phyloP scores from a whole-genome alignment of 805 yeast genomes.

The Candida ficus region DNA sequence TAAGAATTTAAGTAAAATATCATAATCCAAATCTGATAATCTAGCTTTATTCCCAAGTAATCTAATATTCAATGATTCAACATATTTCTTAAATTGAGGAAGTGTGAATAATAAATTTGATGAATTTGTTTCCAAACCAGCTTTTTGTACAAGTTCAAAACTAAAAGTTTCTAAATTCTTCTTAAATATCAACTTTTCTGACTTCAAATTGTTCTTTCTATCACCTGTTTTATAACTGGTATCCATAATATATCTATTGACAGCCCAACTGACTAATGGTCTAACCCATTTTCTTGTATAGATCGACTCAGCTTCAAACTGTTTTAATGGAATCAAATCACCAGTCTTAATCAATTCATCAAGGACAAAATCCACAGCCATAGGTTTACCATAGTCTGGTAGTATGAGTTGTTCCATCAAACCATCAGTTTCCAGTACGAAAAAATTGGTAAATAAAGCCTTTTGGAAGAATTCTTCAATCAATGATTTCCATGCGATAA shows the following conservation, averaged over 20 bases:
- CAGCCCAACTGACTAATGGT: slow-evolving; percentile 21
- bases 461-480: slow-evolving; percentile 17
- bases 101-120: slow-evolving; percentile 13
- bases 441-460: slow-evolving; percentile 8
- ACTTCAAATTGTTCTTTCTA: slow-evolving; percentile 12
- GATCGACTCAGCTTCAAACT: slow-evolving; percentile 22
- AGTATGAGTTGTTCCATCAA: slow-evolving; percentile 24
- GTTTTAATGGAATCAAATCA: slow-evolving; percentile 24
- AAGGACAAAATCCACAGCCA: slow-evolving; percentile 31
- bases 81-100: slow-evolving; percentile 9
- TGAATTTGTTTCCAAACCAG: neutral
- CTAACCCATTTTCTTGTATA: slow-evolving; percentile 20
- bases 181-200: slow-evolving; percentile 18
- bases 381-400: slow-evolving; percentile 30
- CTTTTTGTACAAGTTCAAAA: slow-evolving; percentile 5
- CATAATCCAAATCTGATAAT: slow-evolving; percentile 18
- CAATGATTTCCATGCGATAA: slow-evolving; percentile 32
- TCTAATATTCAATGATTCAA: slow-evolving; percentile 5
- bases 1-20: slow-evolving; percentile 17
- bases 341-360: slow-evolving; percentile 27
- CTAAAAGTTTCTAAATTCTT: slow-evolving; percentile 15
- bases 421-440: slow-evolving; percentile 24
- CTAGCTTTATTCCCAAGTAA: neutral
- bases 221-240: slow-evolving; percentile 19
- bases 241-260: slow-evolving; percentile 19